phyloP scores from a whole-genome alignment of 2,329 filamentous ascomycete genomes.

The Leptographium flavum region DNA sequence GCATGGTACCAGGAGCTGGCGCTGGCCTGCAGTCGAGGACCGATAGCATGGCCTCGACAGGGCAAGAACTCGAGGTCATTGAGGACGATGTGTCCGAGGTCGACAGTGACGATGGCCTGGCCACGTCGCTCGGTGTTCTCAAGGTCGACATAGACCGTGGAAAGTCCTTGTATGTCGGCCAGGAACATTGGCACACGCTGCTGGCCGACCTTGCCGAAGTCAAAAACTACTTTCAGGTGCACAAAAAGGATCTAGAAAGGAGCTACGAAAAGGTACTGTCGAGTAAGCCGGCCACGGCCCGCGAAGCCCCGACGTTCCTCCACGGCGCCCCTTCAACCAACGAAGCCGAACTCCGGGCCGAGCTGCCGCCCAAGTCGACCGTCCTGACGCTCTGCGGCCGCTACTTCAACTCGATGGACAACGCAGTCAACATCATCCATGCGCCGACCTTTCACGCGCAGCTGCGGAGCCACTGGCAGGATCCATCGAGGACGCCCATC shows the following conservation, averaged over 20 bases:
- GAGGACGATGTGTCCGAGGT: constrained; percentile 33
- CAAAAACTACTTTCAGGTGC: constrained; percentile 71
- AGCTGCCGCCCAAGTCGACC: constrained; percentile 66
- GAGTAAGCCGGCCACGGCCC: constrained; percentile 44
- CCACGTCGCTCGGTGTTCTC: constrained; percentile 64
- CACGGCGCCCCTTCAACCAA: constrained; percentile 60
- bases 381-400: constrained; percentile 76
- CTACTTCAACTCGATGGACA: constrained; percentile 76
- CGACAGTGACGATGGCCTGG: constrained; percentile 53
- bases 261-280: constrained; percentile 65
- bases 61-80: neutral
- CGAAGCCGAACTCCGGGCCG: constrained; percentile 62
- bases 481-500: constrained; percentile 55
- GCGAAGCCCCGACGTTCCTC: constrained; percentile 61
- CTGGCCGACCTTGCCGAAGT: constrained; percentile 80
- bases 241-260: constrained; percentile 80
- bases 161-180: constrained; percentile 69
- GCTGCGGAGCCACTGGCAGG: constrained; percentile 51
- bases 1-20: constrained; percentile 14
- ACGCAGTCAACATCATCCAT: constrained; percentile 61
- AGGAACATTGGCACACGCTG: constrained; percentile 72
- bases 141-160: constrained; percentile 66
- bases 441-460: constrained; percentile 73
- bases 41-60: constrained; percentile 27
- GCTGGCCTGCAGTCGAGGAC: constrained; percentile 18